Percentiles rank a stretch among this genome's conserved stretches.
Evolutionary conservation across 1,284 basidiomycete genomes (phyloP).

Genomic region (Rhodotorula sp.): DNA sequence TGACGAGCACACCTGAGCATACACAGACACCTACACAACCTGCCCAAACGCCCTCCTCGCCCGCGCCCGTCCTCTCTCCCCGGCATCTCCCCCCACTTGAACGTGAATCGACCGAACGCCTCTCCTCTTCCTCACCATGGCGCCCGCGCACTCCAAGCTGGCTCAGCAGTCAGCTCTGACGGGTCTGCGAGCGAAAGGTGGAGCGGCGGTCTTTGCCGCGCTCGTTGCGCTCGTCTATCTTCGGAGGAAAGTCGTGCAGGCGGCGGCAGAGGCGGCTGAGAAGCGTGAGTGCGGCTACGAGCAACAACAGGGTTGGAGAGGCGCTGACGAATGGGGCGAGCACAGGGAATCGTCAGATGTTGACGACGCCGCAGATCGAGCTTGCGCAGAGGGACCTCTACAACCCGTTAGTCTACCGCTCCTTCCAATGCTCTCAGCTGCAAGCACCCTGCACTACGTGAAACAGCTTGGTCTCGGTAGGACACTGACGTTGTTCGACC

Average conservation of each 20-base stretch:
- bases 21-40: background rate
- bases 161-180: background rate
- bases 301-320: accelerated
- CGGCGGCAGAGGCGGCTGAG: constrained; percentile 13
- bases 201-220: constrained; percentile 11
- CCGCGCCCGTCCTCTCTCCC: background rate
- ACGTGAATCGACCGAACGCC: background rate
- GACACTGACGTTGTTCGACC: no score
- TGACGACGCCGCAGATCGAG: constrained; percentile 43
- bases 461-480: no score
- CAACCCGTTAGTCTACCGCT: constrained; percentile 17
- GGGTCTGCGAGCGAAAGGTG: background rate
- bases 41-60: background rate
- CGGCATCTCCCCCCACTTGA: background rate
- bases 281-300: constrained; percentile 5
- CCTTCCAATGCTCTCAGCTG: background rate
- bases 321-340: background rate
- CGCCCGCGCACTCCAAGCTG: constrained; percentile 26
- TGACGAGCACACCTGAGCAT: background rate
- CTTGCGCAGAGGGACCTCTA: constrained; percentile 42
- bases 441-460: background rate
- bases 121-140: constrained; percentile 9
- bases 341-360: constrained; percentile 11
- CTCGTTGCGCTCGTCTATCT: constrained; percentile 23
- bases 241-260: constrained; percentile 14